Evolutionary conservation across 352 stramenopile species (phyloP).

Genomic region (Globisporangium nagaii): DNA sequence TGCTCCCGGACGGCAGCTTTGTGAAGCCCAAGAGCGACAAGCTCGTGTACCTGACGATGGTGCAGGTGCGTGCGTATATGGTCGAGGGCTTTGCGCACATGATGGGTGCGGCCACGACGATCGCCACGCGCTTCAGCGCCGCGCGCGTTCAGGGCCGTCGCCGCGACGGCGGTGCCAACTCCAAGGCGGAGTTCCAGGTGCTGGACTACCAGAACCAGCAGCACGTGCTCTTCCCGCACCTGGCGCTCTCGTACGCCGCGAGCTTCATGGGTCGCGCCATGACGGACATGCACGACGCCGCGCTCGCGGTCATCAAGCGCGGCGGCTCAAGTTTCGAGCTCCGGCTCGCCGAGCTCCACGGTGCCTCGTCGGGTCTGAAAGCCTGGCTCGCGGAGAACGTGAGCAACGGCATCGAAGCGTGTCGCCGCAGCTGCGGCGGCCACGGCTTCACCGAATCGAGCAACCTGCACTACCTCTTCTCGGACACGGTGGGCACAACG

Average conservation of each 20-base stretch:
- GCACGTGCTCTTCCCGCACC: conserved; percentile 28
- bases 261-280: conserved; percentile 19
- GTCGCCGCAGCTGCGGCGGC: conserved; percentile 21
- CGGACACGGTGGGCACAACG: conserved; percentile 31
- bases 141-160: conserved; percentile 21
- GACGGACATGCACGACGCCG: too few relatives aligned
- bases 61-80: conserved; percentile 22
- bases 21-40: conserved; percentile 60
- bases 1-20: conserved; percentile 52
- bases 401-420: conserved; percentile 26
- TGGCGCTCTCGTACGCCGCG: conserved; percentile 37
- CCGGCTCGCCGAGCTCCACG: conserved; percentile 28
- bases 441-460: conserved; percentile 14
- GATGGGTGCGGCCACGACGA: conserved; percentile 14
- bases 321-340: conserved; percentile 11
- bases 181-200: conserved; percentile 30
- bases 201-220: conserved; percentile 39
- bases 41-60: conserved; percentile 40
- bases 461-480: conserved; percentile 19
- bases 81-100: conserved; percentile 12
- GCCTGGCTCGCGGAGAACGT: conserved; percentile 30
- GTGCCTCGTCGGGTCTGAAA: conserved; percentile 33
- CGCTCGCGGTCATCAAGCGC: conserved; percentile 17
- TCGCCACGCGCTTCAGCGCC: conserved; percentile 26
- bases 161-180: too few relatives aligned